These are phyloP conservation scores for Periconia digitata DNA, from an alignment of 2,329 filamentous ascomycete genomes.

Conservation along the genomic window DNA sequence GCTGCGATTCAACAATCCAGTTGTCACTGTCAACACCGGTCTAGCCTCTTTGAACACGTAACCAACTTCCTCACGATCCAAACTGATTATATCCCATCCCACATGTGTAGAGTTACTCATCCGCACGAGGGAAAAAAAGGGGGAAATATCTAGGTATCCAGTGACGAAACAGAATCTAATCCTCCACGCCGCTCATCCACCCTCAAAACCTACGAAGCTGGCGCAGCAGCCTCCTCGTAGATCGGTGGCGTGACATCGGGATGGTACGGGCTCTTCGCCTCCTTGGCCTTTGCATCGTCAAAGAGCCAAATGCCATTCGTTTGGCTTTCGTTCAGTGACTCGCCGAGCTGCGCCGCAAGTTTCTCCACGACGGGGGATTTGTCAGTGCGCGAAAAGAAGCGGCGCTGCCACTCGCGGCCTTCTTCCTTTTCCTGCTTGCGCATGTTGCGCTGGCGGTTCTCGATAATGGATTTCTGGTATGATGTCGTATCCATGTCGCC, in stretches of 20 bases:
- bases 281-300: constrained; percentile 54
- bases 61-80: too few relatives aligned
- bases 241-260: constrained; percentile 30
- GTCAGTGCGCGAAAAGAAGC: constrained; percentile 68
- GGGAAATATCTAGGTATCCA: too few relatives aligned
- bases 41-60: too few relatives aligned
- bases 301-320: constrained; percentile 73
- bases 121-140: too few relatives aligned
- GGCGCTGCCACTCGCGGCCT: constrained; percentile 74
- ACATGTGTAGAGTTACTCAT: too few relatives aligned
- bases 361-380: constrained; percentile 44
- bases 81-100: too few relatives aligned
- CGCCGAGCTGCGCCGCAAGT: constrained; percentile 48
- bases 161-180: background rate
- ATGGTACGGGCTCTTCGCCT: constrained; percentile 30
- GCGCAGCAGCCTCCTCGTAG: constrained; percentile 17
- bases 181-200: background rate
- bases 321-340: constrained; percentile 61
- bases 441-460: constrained; percentile 80
- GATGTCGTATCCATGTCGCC: constrained; percentile 84
- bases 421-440: constrained; percentile 75
- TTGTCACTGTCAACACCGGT: too few relatives aligned
- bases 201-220: background rate
- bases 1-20: too few relatives aligned
- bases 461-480: constrained; percentile 82